Base-by-base conservation (phyloP, 805 yeast species). In the Candida arabinofermentans region DNA sequence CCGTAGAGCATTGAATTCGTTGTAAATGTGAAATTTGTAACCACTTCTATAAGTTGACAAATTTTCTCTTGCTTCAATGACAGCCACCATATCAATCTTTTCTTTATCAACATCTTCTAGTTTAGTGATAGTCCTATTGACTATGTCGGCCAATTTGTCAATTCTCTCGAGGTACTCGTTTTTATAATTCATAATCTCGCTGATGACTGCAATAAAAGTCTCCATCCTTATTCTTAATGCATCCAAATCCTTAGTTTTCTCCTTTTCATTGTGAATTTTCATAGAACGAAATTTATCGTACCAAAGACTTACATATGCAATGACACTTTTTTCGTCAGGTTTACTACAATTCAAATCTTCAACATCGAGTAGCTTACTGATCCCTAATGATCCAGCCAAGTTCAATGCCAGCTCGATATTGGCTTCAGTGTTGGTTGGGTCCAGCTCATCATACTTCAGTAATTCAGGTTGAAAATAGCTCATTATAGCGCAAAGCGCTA, bases 281-380 rank as follows among this genome's bases (percentile, higher is more conserved):
- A 34, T 10, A n/a, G 43, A 34, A 23, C 41, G 52, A 39, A 71
- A 70, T 18, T 66, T 63, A 37, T 75, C 77, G 59, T 70, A 79
- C 79, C 82, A 75, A 50, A 79, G 75, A 12, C 81, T 71, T 9
- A 80, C 58, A 53, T 77, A 81, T 14, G 81, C 71, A 49, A 81
- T 68, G 13, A 81, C 65, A 31, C 81, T 70, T 48, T 76, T 72
- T 47, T 81, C 87, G 47, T 81, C 86, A 0, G 83, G 83, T 19
- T 64, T 66, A 12, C 63, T 53, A 18, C 67, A 62, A 27, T 62
- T 62, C 43, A 80, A 67, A 58, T 79, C 85, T 27, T 76, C 80
- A 1, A 68, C 71, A 40, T 78, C 82, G 5, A 79, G 67, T 38
- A 81, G 59, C 36, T 64, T 67, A 1, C 79, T 75, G 23, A 81